Evolutionary conservation across 345 rosid species (phyloP), one percentile per base, ranked within the genome.

Genomic region (Eutrema yunnanense): DNA sequence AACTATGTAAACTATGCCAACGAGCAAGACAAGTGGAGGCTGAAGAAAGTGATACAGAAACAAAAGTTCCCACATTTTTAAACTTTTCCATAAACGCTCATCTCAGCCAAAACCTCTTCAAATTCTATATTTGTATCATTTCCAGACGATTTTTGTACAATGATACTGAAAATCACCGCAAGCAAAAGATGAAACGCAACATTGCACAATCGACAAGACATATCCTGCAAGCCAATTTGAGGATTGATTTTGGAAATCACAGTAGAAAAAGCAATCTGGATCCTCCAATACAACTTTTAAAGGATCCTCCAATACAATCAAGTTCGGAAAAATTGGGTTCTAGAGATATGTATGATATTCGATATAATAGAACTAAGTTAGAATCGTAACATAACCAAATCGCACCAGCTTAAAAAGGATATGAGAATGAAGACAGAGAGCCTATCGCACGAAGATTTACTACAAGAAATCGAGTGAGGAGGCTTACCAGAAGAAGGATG

Each of bases 401-500:
- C 59, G 32, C 33, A 34, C 1, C 10, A 70, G 9, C 52, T 11
- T 14, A 8, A 26, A 62, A 22, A 4, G 38, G n/a, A 52, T 11
- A 29, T 1, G 16, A 32, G 43, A 12, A 16, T 32, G 63, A 30
- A 74, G 53, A 42, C 11, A 22, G 26, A 22, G 0, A 36, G 55
- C 33, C 5, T 46, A 19, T 19, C 33, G 37, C 22, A 44, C 0
- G 27, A 36, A 55, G 36, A 1, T 37, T 12, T 22, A 13, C 2
- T 50, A 30, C 8, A 13, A 22, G 22, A 27, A 62, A 50, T 40
- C 1, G 44, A 60, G 58, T 48, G 27, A 67, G 30, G 69, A 73
- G 30, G n/a, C 30, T 56, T 81, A 86, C 90, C 84, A 22, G 80
- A 63, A 13, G 86, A 73, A 8, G 75, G 73, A 14, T 71, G 80